Evolutionary conservation across 495 filamentous ascomycete genomes (phyloP), one percentile per base, ranked within the genome.

Genomic region (Jackrogersella minutella): DNA sequence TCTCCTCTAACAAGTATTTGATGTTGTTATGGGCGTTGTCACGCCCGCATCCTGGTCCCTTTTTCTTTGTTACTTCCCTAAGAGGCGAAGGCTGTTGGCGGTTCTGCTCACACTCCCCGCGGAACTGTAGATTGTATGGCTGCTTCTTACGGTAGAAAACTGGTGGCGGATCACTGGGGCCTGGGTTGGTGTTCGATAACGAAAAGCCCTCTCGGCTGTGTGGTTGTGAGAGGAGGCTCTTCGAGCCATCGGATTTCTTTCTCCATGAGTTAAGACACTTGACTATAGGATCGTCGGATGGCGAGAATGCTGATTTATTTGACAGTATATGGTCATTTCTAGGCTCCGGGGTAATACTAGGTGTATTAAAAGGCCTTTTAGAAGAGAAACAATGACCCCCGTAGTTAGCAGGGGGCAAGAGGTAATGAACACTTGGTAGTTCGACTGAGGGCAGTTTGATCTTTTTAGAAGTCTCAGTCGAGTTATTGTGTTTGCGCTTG

Each of bases 11-110:
- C 5, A 64, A 24, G 54, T 78, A 78, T 39, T 76, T 76, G 17
- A 71, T 43, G 52, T 78, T 78, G 54, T 65, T 71, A 47, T 78
- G 76, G n/a, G n/a, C n/a, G n/a, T n/a, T n/a, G n/a, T n/a, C n/a
- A n/a, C n/a, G n/a, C n/a, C n/a, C n/a, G n/a, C n/a, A n/a, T n/a
- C n/a, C n/a, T 0, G 57, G 9, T 0, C 9, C 31, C 11, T 52
- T 52, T 52, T 33, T 11, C n/a, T 62, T 44, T n/a, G 44, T 17
- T 16, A 5, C 8, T 37, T 34, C 41, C 7, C 11, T 41, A 1
- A 31, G 19, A 3, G 49, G 46, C 1, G 36, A 30, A 13, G 19
- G 36, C 24, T 60, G 53, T 17, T 33, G 61, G 5, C 63, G 34
- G 10, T 50, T 31, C 8, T 30, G 34, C 2, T 44, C 44, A 13